Conservation (phyloP, 345 rosid species). For the Nephelium lappaceum region DNA sequence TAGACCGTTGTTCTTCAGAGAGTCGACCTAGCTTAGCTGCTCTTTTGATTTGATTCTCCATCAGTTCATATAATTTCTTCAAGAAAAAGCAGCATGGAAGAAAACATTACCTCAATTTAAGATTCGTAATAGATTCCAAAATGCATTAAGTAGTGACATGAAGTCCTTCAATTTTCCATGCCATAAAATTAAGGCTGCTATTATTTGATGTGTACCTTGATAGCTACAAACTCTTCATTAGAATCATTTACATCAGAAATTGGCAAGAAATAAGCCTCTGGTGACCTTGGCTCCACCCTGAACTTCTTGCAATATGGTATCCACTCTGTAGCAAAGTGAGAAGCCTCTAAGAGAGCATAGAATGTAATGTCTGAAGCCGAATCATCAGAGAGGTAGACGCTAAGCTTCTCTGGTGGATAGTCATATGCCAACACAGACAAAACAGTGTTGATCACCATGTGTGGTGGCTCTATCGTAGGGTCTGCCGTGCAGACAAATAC, state of each 20-base stretch:
- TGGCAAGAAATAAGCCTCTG: slow-evolving; percentile 40
- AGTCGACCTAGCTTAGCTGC: slow-evolving; percentile 32
- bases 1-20: slow-evolving; percentile 39
- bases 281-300: slow-evolving; percentile 47
- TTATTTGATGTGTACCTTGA: slow-evolving; percentile 27
- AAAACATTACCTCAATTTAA: not conserved
- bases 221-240: slow-evolving; percentile 12
- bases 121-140: not conserved
- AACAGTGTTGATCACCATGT: slow-evolving; percentile 53
- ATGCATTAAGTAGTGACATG: not conserved
- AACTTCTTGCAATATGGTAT: slow-evolving; percentile 53
- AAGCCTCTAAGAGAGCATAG: slow-evolving; percentile 57
- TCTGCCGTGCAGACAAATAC: slow-evolving; percentile 62
- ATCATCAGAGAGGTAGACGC: slow-evolving; percentile 59
- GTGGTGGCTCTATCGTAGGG: slow-evolving; percentile 52
- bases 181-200: not conserved
- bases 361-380: slow-evolving; percentile 47
- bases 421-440: slow-evolving; percentile 52
- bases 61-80: slow-evolving; percentile 50
- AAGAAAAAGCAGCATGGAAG: not conserved
- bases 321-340: slow-evolving; percentile 48
- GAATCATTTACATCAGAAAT: not conserved
- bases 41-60: slow-evolving; percentile 49
- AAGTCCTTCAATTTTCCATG: too few species aligned
- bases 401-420: slow-evolving; percentile 45